Base-by-base conservation (phyloP, 2,329 filamentous ascomycete species). In the Trichoderma polysporum region DNA sequence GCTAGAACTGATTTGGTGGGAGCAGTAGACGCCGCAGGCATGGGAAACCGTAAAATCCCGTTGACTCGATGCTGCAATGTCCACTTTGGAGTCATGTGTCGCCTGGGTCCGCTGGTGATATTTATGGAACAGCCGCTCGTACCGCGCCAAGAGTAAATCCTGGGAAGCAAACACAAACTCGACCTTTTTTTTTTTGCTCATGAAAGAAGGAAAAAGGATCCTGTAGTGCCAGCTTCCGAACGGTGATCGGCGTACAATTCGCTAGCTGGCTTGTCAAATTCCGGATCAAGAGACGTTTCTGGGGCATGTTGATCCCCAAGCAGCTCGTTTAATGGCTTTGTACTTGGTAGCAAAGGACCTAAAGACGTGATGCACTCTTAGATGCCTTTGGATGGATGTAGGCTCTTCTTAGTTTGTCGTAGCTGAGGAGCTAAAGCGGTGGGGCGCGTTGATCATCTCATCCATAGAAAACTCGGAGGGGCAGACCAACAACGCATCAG, bases 111-210 rank as follows among this genome's bases (percentile, higher is more conserved):
- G 56, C 54, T 49, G 47, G 53, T 50, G 53, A 66, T 70, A 75
- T 75, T 76, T 76, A 73, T 76, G 73, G 74, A 73, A 76, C 71
- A 77, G 72, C 75, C 75, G 75, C 75, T 73, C 69, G 74, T 76
- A 74, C 74, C 75, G 75, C 75, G 71, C 57, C 64, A 66, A 60
- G 64, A 17, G 60, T 13, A 58, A 47, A 35, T 65, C 52, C 53
- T 19, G 12, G 53, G n/a, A 33, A 39, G n/a, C 47, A 45, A 63
- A 45, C 35, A 56, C 49, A 31, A n/a, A 15, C 37, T 19, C 25
- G 35, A 33, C 12, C 31, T 17, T 27, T 25, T 50, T 19, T 9
- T 33, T 22, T 27, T 41, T 6, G 35, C 37, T 64, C 19, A 7
- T n/a, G 2, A 19, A 27, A 8, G 22, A n/a, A 2, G 7, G 4